These are phyloP conservation scores for Durio zibethinus DNA, from an alignment of 345 rosid species.

Conservation along the genomic window DNA sequence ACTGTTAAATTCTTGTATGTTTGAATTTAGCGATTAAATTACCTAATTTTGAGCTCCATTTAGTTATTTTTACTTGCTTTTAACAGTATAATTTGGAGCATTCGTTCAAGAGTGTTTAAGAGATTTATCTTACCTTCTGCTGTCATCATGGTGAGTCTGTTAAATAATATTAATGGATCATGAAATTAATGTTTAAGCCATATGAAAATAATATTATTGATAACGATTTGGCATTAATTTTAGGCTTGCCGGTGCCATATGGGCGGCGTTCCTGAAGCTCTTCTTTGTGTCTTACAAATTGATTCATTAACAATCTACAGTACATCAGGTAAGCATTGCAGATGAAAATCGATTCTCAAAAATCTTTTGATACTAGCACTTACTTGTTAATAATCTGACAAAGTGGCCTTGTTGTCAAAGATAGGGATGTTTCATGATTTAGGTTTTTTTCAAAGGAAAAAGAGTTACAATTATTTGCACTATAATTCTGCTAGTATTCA, in stretches of 20 bases:
- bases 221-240: no score
- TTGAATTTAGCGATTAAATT: not conserved
- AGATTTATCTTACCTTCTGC: no score
- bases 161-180: no score
- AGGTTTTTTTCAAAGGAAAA: not conserved
- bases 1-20: no score
- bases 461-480: not conserved
- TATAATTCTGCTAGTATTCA: not conserved
- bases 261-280: no score
- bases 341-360: not conserved
- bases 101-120: no score
- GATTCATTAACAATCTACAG: no score
- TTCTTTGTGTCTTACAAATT: no score
- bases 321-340: conserved; percentile 32
- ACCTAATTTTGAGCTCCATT: not conserved
- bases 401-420: not conserved
- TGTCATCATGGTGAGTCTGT: no score
- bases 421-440: not conserved
- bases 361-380: not conserved
- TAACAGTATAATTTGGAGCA: no score
- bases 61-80: not conserved
- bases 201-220: not conserved
- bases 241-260: no score
- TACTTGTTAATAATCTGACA: not conserved
- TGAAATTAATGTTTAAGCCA: no score